Evolutionary conservation across 2,329 filamentous ascomycete species (phyloP).

Genomic region (Claviceps quebecensis): DNA sequence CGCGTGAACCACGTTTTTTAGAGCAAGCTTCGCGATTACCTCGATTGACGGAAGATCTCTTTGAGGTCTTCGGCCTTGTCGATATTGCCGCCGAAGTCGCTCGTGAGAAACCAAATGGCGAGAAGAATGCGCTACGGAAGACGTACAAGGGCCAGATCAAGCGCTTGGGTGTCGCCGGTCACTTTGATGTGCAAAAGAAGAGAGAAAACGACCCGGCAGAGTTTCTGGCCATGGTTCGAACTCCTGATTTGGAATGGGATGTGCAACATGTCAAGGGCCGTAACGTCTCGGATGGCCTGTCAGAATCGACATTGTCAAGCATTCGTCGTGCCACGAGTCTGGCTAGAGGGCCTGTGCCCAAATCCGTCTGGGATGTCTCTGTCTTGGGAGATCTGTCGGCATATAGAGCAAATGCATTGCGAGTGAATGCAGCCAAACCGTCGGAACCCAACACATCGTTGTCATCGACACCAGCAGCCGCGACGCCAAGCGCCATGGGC

Average conservation of each 20-base stretch:
- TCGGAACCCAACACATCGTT: constrained; percentile 41
- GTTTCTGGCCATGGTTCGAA: constrained; percentile 36
- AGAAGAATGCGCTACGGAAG: constrained; percentile 53
- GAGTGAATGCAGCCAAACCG: constrained; percentile 29
- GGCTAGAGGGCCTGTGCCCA: constrained; percentile 42
- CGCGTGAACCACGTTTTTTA: constrained; percentile 23
- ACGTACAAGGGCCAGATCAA: constrained; percentile 58
- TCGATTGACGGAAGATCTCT: constrained; percentile 41
- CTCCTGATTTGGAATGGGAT: constrained; percentile 44
- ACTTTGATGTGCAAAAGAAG: constrained; percentile 44
- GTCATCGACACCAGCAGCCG: constrained; percentile 16
- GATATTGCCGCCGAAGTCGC: constrained; percentile 47
- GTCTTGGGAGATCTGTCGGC: constrained; percentile 43
- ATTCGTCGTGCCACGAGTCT: constrained; percentile 41
- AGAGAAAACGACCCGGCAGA: constrained; percentile 36
- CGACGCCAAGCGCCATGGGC: constrained; percentile 18
- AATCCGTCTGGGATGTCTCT: constrained; percentile 40
- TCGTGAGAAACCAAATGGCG: constrained; percentile 48
- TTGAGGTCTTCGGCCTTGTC: constrained; percentile 41
- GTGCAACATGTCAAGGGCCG: constrained; percentile 38
- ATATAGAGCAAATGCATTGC: constrained; percentile 24
- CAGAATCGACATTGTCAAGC: constrained; percentile 25
- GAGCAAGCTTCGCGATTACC: constrained; percentile 35
- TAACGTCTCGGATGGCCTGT: constrained; percentile 40
- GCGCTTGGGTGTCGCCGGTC: constrained; percentile 44